These are phyloP conservation scores for Moricandia moricandioides DNA, from an alignment of 345 rosid species.

Conservation along the genomic window DNA sequence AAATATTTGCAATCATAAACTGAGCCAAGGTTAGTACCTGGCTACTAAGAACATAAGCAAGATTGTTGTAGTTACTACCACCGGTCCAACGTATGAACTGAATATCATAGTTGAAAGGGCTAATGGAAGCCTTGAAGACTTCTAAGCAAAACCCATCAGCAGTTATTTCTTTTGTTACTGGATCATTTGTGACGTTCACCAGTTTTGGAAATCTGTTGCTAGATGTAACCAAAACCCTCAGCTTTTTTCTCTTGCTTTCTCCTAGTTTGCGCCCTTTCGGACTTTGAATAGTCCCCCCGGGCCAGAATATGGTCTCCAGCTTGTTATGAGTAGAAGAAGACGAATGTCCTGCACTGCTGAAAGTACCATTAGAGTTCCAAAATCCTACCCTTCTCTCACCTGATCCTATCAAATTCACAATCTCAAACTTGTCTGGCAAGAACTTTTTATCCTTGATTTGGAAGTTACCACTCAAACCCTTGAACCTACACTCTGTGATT, in stretches of 20 bases:
- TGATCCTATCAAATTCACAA: conserved; percentile 38
- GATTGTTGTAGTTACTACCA: conserved; percentile 28
- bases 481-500: conserved; percentile 23
- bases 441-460: conserved; percentile 12
- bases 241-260: background rate
- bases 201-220: conserved; percentile 31
- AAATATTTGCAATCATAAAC: background rate
- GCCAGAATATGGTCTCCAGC: conserved; percentile 39
- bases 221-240: conserved; percentile 41
- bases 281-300: conserved; percentile 30
- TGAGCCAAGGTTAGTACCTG: conserved; percentile 20
- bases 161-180: background rate
- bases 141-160: conserved; percentile 28
- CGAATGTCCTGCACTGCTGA: conserved; percentile 17
- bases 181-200: background rate
- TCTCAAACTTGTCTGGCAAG: conserved; percentile 31
- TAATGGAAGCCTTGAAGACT: conserved; percentile 20
- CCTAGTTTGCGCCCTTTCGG: conserved; percentile 15
- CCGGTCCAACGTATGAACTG: conserved; percentile 22
- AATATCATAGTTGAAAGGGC: conserved; percentile 17
- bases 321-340: conserved; percentile 10
- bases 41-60: conserved; percentile 14
- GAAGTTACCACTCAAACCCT: conserved; percentile 40
- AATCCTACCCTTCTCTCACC: conserved; percentile 36
- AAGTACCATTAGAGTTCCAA: conserved; percentile 25